Conservation (phyloP, 2,329 filamentous ascomycete species). For the Pseudogymnoascus sp. region DNA sequence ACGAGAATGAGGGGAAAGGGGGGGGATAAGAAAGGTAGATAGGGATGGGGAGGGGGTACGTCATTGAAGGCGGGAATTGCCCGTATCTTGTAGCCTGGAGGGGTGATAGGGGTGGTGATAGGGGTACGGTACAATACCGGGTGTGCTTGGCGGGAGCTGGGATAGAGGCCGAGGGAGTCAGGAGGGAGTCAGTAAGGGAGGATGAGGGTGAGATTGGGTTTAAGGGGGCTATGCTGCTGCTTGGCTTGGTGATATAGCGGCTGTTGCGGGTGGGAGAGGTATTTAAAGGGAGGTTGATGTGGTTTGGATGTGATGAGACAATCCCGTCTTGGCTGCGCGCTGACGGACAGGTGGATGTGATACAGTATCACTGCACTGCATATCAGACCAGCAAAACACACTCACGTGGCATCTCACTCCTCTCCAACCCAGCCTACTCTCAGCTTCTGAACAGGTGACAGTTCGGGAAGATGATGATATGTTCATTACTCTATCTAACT, state of each 20-base stretch:
- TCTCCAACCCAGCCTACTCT: background rate
- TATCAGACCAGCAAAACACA: background rate
- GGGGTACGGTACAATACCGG: no score
- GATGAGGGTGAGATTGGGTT: background rate
- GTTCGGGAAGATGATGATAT: background rate
- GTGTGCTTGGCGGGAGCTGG: background rate
- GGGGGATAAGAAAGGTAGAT: background rate
- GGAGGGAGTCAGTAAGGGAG: no score
- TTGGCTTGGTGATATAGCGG: background rate
- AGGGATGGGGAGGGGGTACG: background rate
- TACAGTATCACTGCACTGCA: background rate
- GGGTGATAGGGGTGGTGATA: background rate
- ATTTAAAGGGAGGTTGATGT: background rate
- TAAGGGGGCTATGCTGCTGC: background rate
- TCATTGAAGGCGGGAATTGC: background rate
- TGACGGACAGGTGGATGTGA: background rate
- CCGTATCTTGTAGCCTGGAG: background rate
- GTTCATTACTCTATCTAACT: slow-evolving; percentile 1
- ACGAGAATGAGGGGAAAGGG: background rate
- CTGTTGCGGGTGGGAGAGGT: background rate
- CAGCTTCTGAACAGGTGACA: background rate
- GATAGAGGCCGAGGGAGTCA: background rate
- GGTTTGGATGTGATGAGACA: background rate
- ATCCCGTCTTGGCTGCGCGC: background rate
- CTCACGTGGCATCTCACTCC: background rate